Conservation (phyloP, 2,329 filamentous ascomycete genomes). For the Cladophialophora chaetospira region DNA sequence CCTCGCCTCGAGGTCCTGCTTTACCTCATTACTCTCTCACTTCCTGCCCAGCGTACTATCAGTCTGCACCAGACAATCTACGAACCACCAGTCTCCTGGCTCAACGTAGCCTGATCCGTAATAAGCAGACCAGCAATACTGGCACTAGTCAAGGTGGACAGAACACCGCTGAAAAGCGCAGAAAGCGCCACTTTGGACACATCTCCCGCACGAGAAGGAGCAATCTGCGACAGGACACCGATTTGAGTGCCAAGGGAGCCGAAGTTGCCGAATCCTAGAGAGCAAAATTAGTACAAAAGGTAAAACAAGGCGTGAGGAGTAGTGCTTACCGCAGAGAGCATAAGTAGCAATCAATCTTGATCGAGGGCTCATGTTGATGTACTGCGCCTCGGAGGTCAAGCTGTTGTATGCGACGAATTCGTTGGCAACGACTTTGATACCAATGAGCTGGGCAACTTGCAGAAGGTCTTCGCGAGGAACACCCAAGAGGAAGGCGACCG, state of each 20-base stretch:
- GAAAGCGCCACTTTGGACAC: constrained; percentile 75
- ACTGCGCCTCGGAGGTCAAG: constrained; percentile 56
- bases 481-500: constrained; percentile 77
- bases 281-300: not conserved
- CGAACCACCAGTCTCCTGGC: not conserved
- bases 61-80: not conserved
- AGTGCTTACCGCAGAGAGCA: constrained; percentile 65
- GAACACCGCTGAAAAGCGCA: constrained; percentile 74
- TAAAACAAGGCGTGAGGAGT: not conserved
- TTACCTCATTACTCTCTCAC: not conserved
- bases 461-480: constrained; percentile 71
- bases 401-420: constrained; percentile 73
- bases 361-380: constrained; percentile 64
- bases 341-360: constrained; percentile 83
- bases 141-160: constrained; percentile 78
- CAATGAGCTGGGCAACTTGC: constrained; percentile 76
- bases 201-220: constrained; percentile 71
- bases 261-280: constrained; percentile 75
- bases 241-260: constrained; percentile 87
- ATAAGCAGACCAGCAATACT: constrained; percentile 76
- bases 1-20: not conserved
- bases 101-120: constrained; percentile 24
- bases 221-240: constrained; percentile 80
- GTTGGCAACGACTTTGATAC: constrained; percentile 83
- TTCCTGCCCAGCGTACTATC: not conserved